These are phyloP conservation scores for Candida succiphila DNA, from an alignment of 805 yeast species.

Conservation along the genomic window DNA sequence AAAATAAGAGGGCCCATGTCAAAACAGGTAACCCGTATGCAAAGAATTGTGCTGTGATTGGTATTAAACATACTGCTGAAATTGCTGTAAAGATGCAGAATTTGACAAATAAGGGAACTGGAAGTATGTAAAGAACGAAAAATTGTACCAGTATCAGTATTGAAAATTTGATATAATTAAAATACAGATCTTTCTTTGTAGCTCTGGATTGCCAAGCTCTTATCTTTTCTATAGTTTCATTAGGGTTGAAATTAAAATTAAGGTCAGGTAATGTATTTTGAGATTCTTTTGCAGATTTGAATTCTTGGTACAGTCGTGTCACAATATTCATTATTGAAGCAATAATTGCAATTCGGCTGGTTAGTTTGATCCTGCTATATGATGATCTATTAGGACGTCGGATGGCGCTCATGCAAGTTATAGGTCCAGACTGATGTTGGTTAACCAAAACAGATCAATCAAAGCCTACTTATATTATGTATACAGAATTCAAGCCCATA, in stretches of 20 bases:
- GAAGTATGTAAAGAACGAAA: slow-evolving; percentile 15
- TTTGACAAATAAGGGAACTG: slow-evolving; percentile 9
- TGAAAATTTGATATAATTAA: too few species aligned
- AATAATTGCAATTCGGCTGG: too few species aligned
- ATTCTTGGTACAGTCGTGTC: slow-evolving; percentile 1
- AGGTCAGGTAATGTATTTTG: slow-evolving; percentile 2
- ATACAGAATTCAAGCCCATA: too few species aligned
- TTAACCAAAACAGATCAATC: too few species aligned
- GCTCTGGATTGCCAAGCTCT: too few species aligned
- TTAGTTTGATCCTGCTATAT: background rate
- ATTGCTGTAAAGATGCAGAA: slow-evolving; percentile 3
- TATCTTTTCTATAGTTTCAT: slow-evolving; percentile 1
- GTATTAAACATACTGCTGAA: slow-evolving; percentile 39
- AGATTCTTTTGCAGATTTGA: background rate
- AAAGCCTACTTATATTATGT: too few species aligned
- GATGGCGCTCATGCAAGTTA: too few species aligned
- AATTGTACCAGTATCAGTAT: too few species aligned
- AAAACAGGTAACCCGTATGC: slow-evolving; percentile 75
- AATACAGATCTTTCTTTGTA: too few species aligned
- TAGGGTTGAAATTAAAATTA: slow-evolving; percentile 3
- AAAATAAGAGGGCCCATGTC: slow-evolving; percentile 81
- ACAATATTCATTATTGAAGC: background rate
- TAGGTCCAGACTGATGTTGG: too few species aligned
- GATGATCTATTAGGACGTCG: too few species aligned
- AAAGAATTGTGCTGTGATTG: slow-evolving; percentile 79